Conservation (phyloP, 805 yeast species). For the Sporopachydermia lactativora region DNA sequence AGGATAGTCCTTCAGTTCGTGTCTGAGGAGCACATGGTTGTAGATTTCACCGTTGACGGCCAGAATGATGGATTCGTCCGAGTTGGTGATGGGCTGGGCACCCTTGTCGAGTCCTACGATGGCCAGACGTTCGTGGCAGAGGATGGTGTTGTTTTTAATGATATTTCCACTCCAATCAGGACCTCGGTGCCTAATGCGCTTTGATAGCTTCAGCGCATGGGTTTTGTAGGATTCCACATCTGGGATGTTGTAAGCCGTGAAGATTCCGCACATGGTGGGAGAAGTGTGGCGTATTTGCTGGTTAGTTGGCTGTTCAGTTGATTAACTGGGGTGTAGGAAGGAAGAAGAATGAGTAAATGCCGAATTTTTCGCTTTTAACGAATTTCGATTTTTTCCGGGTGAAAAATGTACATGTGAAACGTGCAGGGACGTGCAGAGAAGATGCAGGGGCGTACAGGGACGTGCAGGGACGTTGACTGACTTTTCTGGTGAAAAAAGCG, state of each 20-base stretch:
- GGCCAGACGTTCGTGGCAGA: conserved; percentile 93
- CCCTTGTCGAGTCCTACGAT: conserved; percentile 96
- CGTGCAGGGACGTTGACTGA: too few relatives aligned
- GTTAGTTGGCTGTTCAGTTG: not conserved
- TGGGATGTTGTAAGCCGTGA: conserved; percentile 77
- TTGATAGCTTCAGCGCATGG: conserved; percentile 80
- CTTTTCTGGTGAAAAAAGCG: too few relatives aligned
- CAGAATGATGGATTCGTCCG: conserved; percentile 57
- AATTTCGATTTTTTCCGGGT: too few relatives aligned
- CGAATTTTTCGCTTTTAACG: too few relatives aligned
- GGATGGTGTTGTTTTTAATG: conserved; percentile 61
- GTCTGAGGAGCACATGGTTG: conserved; percentile 86
- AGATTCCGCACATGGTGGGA: conserved; percentile 86
- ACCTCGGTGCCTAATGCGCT: conserved; percentile 94
- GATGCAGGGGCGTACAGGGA: too few relatives aligned
- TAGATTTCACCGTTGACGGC: conserved; percentile 98
- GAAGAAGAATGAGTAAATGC: too few relatives aligned
- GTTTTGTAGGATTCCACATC: conserved; percentile 71
- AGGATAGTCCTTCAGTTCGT: conserved; percentile 52
- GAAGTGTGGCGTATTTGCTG: conserved; percentile 1
- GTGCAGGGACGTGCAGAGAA: too few relatives aligned
- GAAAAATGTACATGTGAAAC: too few relatives aligned
- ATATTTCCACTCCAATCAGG: conserved; percentile 98
- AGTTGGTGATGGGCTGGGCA: conserved; percentile 89
- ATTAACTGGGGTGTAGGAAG: too few relatives aligned